phyloP scores from a whole-genome alignment of 2,329 filamentous ascomycete species.

The Aspergillus sp. region DNA sequence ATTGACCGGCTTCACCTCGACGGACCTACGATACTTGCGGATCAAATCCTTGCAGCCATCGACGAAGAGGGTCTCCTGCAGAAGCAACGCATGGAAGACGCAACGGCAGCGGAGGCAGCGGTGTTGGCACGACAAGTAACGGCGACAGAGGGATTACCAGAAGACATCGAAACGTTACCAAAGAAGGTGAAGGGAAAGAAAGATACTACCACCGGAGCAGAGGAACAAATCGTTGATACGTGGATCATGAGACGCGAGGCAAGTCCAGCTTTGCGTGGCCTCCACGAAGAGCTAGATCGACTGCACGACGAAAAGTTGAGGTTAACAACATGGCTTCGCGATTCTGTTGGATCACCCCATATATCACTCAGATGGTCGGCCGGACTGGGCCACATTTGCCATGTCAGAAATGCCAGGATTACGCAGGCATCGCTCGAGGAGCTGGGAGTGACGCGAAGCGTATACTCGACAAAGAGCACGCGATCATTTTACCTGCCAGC shows the following conservation, averaged over 20 bases:
- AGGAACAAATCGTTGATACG: constrained; percentile 44
- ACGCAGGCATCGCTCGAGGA: constrained; percentile 39
- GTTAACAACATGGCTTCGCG: constrained; percentile 57
- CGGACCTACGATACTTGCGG: constrained; percentile 61
- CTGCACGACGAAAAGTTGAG: constrained; percentile 55
- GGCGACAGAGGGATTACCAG: constrained; percentile 55
- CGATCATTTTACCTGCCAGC: constrained; percentile 74
- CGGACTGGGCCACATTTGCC: constrained; percentile 80
- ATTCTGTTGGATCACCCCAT: constrained; percentile 54
- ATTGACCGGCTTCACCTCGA: constrained; percentile 43
- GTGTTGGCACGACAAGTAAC: constrained; percentile 67
- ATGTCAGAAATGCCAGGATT: constrained; percentile 74
- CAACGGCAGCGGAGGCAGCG: constrained; percentile 62
- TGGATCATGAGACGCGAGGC: constrained; percentile 62
- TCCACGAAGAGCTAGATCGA: constrained; percentile 61
- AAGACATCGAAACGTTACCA: constrained; percentile 51
- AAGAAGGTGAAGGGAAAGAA: constrained; percentile 38
- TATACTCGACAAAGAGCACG: constrained; percentile 77
- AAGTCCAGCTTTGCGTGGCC: constrained; percentile 55
- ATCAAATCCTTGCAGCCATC: constrained; percentile 67
- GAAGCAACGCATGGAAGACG: constrained; percentile 70
- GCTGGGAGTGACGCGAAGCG: constrained; percentile 44
- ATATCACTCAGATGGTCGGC: constrained; percentile 81
- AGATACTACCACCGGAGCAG: constrained; percentile 21
- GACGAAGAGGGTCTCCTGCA: constrained; percentile 86